A percentile compares a stretch with the other conserved stretches of the same genome.
Conservation (phyloP, 768 basidiomycete species). For the Kwoniella sp. region DNA sequence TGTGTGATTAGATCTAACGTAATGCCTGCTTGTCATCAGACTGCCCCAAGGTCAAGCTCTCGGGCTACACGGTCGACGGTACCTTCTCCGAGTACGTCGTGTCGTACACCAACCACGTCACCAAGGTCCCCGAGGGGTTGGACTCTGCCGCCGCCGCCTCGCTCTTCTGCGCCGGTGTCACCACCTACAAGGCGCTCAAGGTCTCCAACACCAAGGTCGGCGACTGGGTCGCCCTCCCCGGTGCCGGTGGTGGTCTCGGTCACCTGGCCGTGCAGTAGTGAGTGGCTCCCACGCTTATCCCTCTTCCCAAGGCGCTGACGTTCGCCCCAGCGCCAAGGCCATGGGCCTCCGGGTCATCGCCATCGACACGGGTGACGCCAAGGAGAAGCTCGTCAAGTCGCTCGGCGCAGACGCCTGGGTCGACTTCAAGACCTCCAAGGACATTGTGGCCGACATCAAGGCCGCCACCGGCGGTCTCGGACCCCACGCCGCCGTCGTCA, state of each 20-base stretch:
- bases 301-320: background rate
- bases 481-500: conserved; percentile 60
- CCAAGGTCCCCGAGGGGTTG: conserved; percentile 67
- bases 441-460: conserved; percentile 64
- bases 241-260: conserved; percentile 62
- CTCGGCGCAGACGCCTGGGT: conserved; percentile 68
- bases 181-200: conserved; percentile 81
- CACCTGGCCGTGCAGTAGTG: conserved; percentile 75
- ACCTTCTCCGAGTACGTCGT: conserved; percentile 59
- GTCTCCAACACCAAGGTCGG: conserved; percentile 62
- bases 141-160: conserved; percentile 61
- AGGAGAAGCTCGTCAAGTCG: conserved; percentile 59
- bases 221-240: conserved; percentile 53
- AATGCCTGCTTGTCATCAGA: conserved; percentile 52
- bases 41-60: conserved; percentile 60
- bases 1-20: conserved; percentile 7
- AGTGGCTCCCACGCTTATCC: background rate
- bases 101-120: conserved; percentile 52
- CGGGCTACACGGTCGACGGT: conserved; percentile 72
- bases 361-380: conserved; percentile 72
- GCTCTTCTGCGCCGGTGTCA: conserved; percentile 72
- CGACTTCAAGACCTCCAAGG: conserved; percentile 67
- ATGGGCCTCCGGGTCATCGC: conserved; percentile 78
- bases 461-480: conserved; percentile 63
- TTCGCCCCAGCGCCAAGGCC: conserved; percentile 55